Evolutionary conservation across 169 alveolate genomes (phyloP).

Genomic region (Toxoplasma gondii): DNA sequence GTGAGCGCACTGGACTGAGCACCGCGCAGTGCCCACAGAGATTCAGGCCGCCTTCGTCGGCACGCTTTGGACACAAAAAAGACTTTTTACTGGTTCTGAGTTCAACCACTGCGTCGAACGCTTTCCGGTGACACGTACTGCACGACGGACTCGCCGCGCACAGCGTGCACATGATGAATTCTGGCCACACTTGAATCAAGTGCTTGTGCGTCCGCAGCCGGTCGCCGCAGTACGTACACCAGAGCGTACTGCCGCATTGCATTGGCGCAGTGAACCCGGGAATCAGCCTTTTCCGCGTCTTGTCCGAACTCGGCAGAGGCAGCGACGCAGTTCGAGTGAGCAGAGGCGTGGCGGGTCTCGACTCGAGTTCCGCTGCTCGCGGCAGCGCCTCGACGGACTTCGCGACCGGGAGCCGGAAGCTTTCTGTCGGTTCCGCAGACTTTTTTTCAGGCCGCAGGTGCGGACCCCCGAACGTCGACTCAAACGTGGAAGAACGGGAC

Average conservation of each 20-base stretch:
- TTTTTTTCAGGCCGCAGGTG: no score
- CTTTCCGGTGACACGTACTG: slow-evolving; percentile 23
- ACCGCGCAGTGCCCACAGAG: slow-evolving; percentile 44
- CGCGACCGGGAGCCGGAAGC: neutral
- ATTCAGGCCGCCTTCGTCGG: neutral
- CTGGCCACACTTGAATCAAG: slow-evolving; percentile 18
- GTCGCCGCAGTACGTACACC: slow-evolving; percentile 30
- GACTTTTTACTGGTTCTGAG: neutral
- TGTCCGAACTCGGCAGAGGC: neutral
- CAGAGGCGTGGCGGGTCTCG: neutral
- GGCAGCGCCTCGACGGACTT: neutral
- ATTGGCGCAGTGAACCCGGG: neutral
- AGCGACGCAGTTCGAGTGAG: neutral
- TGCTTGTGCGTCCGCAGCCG: slow-evolving; percentile 28
- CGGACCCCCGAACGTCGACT: no score
- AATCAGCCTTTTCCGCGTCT: neutral
- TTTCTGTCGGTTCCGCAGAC: neutral
- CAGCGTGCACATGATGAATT: slow-evolving; percentile 3
- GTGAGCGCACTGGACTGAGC: neutral
- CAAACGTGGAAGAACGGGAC: no score
- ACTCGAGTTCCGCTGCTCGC: neutral
- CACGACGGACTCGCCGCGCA: slow-evolving; percentile 19
- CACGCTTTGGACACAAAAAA: neutral
- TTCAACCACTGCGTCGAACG: neutral
- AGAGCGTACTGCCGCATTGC: neutral